Percentiles rank a stretch among this genome's conserved stretches.
phyloP scores from a whole-genome alignment of 2,329 filamentous ascomycete species.

The Xylariaceae sp. region DNA sequence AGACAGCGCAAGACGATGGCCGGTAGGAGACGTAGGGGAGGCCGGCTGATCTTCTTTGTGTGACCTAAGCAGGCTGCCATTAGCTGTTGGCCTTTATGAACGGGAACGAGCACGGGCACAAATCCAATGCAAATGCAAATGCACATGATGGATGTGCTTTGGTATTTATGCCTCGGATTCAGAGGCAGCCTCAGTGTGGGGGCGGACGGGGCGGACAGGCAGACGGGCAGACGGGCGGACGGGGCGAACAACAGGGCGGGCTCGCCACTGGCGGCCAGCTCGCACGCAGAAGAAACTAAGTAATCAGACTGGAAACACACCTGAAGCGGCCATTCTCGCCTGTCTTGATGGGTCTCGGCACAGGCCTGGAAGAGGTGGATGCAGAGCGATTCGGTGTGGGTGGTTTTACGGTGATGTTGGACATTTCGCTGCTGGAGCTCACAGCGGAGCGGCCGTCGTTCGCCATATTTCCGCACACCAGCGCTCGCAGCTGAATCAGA shows the following conservation, averaged over 20 bases:
- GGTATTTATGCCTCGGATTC: not conserved
- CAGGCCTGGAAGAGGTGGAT: slow-evolving; percentile 34
- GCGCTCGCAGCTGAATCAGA: slow-evolving; percentile 28
- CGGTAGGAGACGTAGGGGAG: slow-evolving; percentile 47
- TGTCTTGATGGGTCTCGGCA: slow-evolving; percentile 51
- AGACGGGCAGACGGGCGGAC: too few species aligned
- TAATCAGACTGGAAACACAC: slow-evolving; percentile 35
- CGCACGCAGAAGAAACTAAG: not conserved
- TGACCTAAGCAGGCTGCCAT: slow-evolving; percentile 33
- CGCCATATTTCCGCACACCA: slow-evolving; percentile 53
- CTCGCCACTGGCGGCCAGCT: not conserved
- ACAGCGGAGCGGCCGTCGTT: slow-evolving; percentile 64
- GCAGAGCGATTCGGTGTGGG: slow-evolving; percentile 33
- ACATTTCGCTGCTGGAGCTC: slow-evolving; percentile 64
- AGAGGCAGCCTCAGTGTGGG: not conserved
- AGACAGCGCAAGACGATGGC: slow-evolving; percentile 42
- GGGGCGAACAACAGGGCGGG: not conserved
- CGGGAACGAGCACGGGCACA: too few species aligned
- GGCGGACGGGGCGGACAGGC: not conserved
- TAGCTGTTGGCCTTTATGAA: slow-evolving; percentile 28
- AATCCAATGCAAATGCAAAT: not conserved
- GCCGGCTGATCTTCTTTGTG: slow-evolving; percentile 44
- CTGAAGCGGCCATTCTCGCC: slow-evolving; percentile 47
- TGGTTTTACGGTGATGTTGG: slow-evolving; percentile 60
- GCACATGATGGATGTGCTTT: not conserved